Percentiles rank a stretch among this genome's conserved stretches.
phyloP scores from a whole-genome alignment of 2,329 filamentous ascomycete species.

The Furcasterigmium sp. region DNA sequence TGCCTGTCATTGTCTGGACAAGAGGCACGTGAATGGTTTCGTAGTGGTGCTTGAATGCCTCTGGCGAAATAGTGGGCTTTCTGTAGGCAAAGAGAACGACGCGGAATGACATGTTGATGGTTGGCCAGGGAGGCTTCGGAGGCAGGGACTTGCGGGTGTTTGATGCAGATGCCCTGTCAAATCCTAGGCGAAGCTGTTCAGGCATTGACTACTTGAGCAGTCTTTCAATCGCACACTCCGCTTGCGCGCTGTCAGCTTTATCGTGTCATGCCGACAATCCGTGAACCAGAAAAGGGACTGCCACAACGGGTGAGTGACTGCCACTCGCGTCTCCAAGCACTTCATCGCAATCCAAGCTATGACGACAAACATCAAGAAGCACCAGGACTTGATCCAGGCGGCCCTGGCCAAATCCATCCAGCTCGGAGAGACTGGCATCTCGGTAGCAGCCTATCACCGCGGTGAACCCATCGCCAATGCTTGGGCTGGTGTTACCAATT shows the following conservation, averaged over 20 bases:
- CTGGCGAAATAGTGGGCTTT: constrained; percentile 18
- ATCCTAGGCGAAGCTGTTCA: too few relatives aligned
- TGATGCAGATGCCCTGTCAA: too few relatives aligned
- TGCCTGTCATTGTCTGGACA: constrained; percentile 9
- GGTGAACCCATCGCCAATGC: not conserved
- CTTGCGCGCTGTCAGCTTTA: too few relatives aligned
- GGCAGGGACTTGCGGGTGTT: too few relatives aligned
- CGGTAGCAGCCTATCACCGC: not conserved
- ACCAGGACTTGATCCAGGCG: not conserved
- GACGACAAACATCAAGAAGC: too few relatives aligned
- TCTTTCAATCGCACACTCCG: too few relatives aligned
- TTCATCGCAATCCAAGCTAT: too few relatives aligned
- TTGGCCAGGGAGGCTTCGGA: not conserved
- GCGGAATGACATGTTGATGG: not conserved
- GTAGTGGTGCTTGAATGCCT: constrained; percentile 28
- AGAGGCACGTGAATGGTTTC: constrained; percentile 23
- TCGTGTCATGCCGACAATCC: too few relatives aligned
- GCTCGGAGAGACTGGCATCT: not conserved
- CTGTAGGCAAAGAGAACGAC: not conserved
- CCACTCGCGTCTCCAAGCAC: too few relatives aligned
- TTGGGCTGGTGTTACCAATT: not conserved
- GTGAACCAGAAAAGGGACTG: too few relatives aligned
- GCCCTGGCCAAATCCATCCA: not conserved
- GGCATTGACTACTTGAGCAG: too few relatives aligned
- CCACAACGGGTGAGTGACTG: too few relatives aligned